phyloP scores from a whole-genome alignment of 768 basidiomycete species.

The Trametes cingulata region DNA sequence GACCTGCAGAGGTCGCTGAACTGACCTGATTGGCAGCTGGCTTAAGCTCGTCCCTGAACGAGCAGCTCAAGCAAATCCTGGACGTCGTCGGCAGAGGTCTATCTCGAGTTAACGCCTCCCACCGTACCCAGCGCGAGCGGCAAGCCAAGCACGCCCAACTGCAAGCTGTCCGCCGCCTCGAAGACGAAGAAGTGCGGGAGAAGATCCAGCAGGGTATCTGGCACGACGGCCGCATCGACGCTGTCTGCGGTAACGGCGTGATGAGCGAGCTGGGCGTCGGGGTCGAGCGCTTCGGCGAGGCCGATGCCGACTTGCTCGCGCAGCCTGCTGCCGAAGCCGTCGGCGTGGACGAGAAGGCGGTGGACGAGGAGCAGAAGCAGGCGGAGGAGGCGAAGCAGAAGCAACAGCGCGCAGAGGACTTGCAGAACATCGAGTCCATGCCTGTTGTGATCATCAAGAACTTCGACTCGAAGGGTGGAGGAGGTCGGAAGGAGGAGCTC shows the following conservation, averaged over 20 bases:
- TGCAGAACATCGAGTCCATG: slow-evolving; percentile 57
- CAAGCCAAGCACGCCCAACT: slow-evolving; percentile 38
- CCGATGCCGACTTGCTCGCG: slow-evolving; percentile 32
- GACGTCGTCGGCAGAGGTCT: slow-evolving; percentile 75
- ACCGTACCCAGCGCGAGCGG: slow-evolving; percentile 45
- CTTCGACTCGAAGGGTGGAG: slow-evolving; percentile 61
- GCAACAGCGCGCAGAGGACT: slow-evolving; percentile 42
- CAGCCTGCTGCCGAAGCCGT: not conserved
- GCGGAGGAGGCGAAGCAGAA: slow-evolving; percentile 35
- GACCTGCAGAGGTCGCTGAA: not conserved
- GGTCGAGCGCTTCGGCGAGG: slow-evolving; percentile 55
- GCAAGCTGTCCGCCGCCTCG: slow-evolving; percentile 37
- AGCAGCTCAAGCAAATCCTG: slow-evolving; percentile 85
- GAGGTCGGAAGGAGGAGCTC: slow-evolving; percentile 63
- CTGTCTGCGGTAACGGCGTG: slow-evolving; percentile 80
- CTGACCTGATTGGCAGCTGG: slow-evolving; percentile 55
- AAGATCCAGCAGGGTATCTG: slow-evolving; percentile 64
- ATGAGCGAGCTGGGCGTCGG: slow-evolving; percentile 87
- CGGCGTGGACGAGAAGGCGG: slow-evolving; percentile 11
- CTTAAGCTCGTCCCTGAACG: slow-evolving; percentile 71
- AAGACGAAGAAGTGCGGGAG: slow-evolving; percentile 42
- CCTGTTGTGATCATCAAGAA: slow-evolving; percentile 89
- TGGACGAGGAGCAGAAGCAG: slow-evolving; percentile 31
- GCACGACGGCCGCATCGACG: slow-evolving; percentile 88
- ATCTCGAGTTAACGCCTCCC: slow-evolving; percentile 56